Evolutionary conservation across 2,329 filamentous ascomycete genomes (phyloP), one percentile per base, ranked within the genome.

Genomic region (Trichophyton mentagrophytes): DNA sequence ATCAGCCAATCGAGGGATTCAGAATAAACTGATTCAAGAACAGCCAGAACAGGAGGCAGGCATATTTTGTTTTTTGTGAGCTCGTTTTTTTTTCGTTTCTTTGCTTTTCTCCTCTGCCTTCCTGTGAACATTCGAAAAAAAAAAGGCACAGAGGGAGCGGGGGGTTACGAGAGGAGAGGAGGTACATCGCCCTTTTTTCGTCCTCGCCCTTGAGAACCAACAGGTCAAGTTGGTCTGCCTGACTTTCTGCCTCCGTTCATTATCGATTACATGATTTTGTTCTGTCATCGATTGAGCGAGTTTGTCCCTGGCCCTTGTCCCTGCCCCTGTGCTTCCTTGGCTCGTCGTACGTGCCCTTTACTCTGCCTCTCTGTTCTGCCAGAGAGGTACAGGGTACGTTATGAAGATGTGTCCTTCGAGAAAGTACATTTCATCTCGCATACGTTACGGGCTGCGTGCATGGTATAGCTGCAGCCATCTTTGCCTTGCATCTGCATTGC

Each of bases 401-500:
- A 13, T 38, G 33, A 38, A 13, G 11, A 38, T 22, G 7, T 25
- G 46, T 8, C 46, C 46, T 25, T 27, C 49, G 27, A 22, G 22
- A 53, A 30, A 53, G 49, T 53, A 53, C 49, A 53, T 53, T 30
- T 53, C 49, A 53, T 53, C 49, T 53, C 49, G 49, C 27, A 27
- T 53, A 53, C 49, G 9, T 33, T 53, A 53, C 49, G 49, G 49
- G 49, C 49, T 53, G 22, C 49, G 22, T 47, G 49, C 49, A 53
- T 53, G 22, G 40, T 44, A 44, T 11, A 51, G 20, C 49, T 53
- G 49, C 49, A 53, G 49, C 49, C 49, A 53, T 53, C 49, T 51
- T 44, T 53, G 49, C 49, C 49, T 53, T 25, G 49, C 49, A 53
- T 53, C 49, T 53, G 49, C 49, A 53, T 53, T 53, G 49, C 25